Base-by-base conservation (phyloP, 805 yeast species). In the Pichia thaimueangensis region DNA sequence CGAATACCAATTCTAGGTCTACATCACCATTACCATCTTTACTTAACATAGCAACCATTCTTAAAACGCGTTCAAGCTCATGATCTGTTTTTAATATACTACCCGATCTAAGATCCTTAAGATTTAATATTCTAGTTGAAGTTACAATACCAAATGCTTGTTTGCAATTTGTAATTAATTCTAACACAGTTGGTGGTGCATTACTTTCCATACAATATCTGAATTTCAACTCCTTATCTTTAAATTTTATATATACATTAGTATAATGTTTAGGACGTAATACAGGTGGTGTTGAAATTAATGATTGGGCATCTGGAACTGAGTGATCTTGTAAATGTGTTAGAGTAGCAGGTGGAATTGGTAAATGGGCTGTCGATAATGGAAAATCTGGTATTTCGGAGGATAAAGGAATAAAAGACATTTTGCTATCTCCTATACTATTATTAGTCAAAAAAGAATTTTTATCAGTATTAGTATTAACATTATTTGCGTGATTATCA, bases 111-210 rank as follows among this genome's bases (percentile, higher is more conserved):
- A 50, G 39, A 51, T 69, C 58, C 43, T 62, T 54, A 10, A 72
- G 56, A 24, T 64, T 61, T 17, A 72, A 51, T 11, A 64, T 59
- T 34, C 62, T 48, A 20, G 57, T 56, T 17, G 58, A 52, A 41
- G 60, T 61, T 13, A 67, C 62, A 25, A 80, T 73, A n/a, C 74
- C 72, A 59, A 89, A 89, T 20, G 89, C 84, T 39, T 71, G 67
- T 42, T 76, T 77, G 13, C 86, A 87, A 57, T 87, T 88, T 43
- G 83, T 85, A 11, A 87, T 53, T n/a, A 89, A 63, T 60, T 89
- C 97, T 23, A 71, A 55, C 30, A 80, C 64, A 0, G 93, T 81
- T 2, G 97, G 97, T 6, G 94, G 82, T 0, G 95, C 82, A 35
- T 82, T 76, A 48, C 78, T 75, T 36, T 69, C 60, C 5, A 78